A percentile compares a stretch with the other conserved stretches of the same genome.
Conservation (phyloP, 192 early-diverging fungal genomes). For the Podila minutissima region DNA sequence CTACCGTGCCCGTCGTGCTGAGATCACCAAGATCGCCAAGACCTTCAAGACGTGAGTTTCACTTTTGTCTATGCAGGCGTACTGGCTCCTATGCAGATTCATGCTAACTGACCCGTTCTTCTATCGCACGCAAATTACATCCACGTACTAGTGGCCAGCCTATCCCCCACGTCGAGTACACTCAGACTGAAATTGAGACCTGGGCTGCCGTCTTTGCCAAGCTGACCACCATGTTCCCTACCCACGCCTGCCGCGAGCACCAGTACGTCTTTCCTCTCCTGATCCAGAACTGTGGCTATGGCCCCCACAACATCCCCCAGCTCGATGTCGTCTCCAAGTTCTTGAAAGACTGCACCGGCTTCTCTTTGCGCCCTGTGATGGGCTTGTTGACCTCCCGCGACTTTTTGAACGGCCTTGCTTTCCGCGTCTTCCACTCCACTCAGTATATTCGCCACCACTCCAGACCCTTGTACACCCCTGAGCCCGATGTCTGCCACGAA, state of each 20-base stretch:
- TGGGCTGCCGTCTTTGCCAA: slow-evolving; percentile 87
- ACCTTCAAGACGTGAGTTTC: slow-evolving; percentile 62
- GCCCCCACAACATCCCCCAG: slow-evolving; percentile 88
- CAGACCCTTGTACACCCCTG: slow-evolving; percentile 92
- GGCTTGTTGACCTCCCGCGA: slow-evolving; percentile 92
- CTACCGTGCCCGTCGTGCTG: slow-evolving; percentile 85
- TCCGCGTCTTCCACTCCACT: slow-evolving; percentile 97
- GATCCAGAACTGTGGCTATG: slow-evolving; percentile 91
- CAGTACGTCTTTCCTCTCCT: slow-evolving; percentile 90
- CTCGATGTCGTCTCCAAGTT: slow-evolving; percentile 89
- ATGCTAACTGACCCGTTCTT: neutral
- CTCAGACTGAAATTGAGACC: slow-evolving; percentile 78
- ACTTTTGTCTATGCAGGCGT: neutral
- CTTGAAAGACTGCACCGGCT: slow-evolving; percentile 94
- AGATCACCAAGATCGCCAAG: slow-evolving; percentile 88
- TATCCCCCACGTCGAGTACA: slow-evolving; percentile 87
- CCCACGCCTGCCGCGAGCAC: slow-evolving; percentile 93
- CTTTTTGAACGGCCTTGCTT: slow-evolving; percentile 96
- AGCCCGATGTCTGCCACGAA: slow-evolving; percentile 97
- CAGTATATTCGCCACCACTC: slow-evolving; percentile 98
- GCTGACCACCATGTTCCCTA: slow-evolving; percentile 78
- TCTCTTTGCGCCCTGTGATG: slow-evolving; percentile 94
- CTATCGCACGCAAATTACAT: neutral
- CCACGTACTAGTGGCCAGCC: slow-evolving; percentile 68
- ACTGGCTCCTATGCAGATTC: neutral